Evolutionary conservation across 2,329 filamentous ascomycete species (phyloP), one percentile per base, ranked within the genome.

Genomic region (Zymoseptoria ardabiliae): DNA sequence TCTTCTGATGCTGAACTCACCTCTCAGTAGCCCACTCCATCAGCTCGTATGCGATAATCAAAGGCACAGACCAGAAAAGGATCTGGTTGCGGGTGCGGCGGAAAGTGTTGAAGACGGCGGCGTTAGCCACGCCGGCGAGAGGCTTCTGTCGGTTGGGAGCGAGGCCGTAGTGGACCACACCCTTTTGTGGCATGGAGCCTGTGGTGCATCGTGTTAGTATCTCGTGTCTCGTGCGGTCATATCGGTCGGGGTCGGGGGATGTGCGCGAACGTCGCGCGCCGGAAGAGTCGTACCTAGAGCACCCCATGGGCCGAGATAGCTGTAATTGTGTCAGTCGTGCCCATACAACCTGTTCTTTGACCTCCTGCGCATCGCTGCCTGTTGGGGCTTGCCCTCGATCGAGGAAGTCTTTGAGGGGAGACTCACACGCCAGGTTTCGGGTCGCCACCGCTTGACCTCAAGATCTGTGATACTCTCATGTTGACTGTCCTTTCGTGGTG

Each of bases 51-150:
- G 84, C 91, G 68, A 82, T 76, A 65, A 94, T 70, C 69, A 96
- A 79, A 48, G 92, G 88, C 61, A 94, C 89, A 23, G 87, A 83
- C 77, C 92, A 86, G 84, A 92, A 99, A 69, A 97, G 85, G 68
- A 96, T 85, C 82, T 97, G 94, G 69, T 82, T 77, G 75, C 86
- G 87, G 78, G 88, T 89, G 72, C 94, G 86, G 77, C 94, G 87
- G 84, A 89, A 95, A 70, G 85, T 87, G 85, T 99, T 99, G 87
- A 97, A 97, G 81, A 97, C 79, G 72, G 92, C 93, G 68, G 87
- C 89, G 76, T 93, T 79, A 66, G 82, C 77, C 61, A 87, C 81
- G 70, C 90, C 90, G 65, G 91, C 91, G 68, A 96, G 82, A 65
- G 91, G 89, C 72, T 89, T 87, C 81, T 96, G 93, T 74, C 89